Evolutionary conservation across 176 grass and related monocot species (phyloP).

Genomic region (Cocos nucifera): DNA sequence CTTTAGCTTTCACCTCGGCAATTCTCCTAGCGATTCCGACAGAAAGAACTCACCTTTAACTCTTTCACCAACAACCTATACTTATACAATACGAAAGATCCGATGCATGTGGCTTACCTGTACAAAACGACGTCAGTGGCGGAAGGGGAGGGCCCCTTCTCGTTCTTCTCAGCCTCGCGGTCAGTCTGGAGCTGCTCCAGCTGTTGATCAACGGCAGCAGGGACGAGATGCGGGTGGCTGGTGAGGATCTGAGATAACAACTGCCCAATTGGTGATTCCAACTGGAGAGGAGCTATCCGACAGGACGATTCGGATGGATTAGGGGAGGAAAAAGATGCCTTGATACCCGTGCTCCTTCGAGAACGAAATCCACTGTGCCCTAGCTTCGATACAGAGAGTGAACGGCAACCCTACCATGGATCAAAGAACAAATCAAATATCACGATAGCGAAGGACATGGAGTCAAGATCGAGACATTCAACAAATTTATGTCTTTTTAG

Average conservation of each 20-base stretch:
- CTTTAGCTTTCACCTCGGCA: slow-evolving; percentile 93
- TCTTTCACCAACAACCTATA: neutral
- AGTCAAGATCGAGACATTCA: neutral
- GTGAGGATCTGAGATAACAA: slow-evolving; percentile 77
- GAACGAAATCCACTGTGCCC: slow-evolving; percentile 25
- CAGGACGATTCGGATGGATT: slow-evolving; percentile 34
- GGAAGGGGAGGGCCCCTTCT: slow-evolving; percentile 36
- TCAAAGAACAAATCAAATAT: neutral
- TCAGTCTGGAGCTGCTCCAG: slow-evolving; percentile 83
- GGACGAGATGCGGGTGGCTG: slow-evolving; percentile 83
- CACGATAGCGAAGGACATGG: neutral
- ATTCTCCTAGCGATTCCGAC: slow-evolving; percentile 55
- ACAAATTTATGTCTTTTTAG: neutral
- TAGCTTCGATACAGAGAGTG: slow-evolving; percentile 16
- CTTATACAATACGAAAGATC: too few species aligned
- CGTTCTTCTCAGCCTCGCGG: slow-evolving; percentile 33
- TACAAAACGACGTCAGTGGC: slow-evolving; percentile 77
- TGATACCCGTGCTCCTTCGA: slow-evolving; percentile 35
- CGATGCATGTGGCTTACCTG: slow-evolving; percentile 36
- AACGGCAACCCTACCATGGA: slow-evolving; percentile 38
- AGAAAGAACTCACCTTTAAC: slow-evolving; percentile 9
- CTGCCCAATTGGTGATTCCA: slow-evolving; percentile 84
- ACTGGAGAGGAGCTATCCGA: slow-evolving; percentile 69
- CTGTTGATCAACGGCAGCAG: slow-evolving; percentile 84
- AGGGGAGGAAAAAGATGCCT: slow-evolving; percentile 41